Conservation (phyloP, 2,329 filamentous ascomycete species). For the Sarocladiaceae sp. region DNA sequence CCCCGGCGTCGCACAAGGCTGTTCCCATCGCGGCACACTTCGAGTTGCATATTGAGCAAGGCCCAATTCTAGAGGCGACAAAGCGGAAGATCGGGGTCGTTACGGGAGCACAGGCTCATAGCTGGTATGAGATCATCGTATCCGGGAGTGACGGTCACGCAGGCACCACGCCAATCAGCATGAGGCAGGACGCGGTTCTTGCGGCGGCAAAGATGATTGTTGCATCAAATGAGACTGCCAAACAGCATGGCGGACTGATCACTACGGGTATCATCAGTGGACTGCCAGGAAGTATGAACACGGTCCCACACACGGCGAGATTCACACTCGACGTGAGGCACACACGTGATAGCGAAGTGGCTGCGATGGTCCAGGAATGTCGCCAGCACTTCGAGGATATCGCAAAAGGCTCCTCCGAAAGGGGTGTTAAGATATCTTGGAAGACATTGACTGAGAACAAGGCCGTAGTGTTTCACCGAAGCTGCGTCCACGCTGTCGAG, state of each 20-base stretch:
- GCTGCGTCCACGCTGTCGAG: constrained; percentile 56
- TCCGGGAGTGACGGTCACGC: constrained; percentile 11
- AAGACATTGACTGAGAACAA: constrained; percentile 48
- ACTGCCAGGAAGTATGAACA: not conserved
- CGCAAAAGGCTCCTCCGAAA: constrained; percentile 38
- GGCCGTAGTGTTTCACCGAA: constrained; percentile 52
- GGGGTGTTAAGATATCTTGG: constrained; percentile 46
- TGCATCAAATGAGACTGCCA: constrained; percentile 14
- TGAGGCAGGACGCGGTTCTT: constrained; percentile 19
- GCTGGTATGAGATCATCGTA: constrained; percentile 10
- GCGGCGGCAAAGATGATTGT: constrained; percentile 19
- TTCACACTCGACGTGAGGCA: constrained; percentile 57
- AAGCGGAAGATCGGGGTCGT: constrained; percentile 10
- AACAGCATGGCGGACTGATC: not conserved
- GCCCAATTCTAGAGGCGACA: constrained; percentile 56
- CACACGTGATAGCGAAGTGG: not conserved
- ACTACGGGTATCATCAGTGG: not conserved
- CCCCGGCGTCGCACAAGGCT: constrained; percentile 13
- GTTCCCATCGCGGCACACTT: constrained; percentile 65
- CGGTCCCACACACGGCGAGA: constrained; percentile 46
- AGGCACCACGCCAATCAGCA: constrained; percentile 15
- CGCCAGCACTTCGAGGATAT: too few relatives aligned
- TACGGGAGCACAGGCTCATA: constrained; percentile 10
- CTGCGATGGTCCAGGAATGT: too few relatives aligned
- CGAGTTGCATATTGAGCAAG: constrained; percentile 75